Evolutionary conservation across 2,329 filamentous ascomycete species (phyloP).

Genomic region (Aureobasidium subglaciale): DNA sequence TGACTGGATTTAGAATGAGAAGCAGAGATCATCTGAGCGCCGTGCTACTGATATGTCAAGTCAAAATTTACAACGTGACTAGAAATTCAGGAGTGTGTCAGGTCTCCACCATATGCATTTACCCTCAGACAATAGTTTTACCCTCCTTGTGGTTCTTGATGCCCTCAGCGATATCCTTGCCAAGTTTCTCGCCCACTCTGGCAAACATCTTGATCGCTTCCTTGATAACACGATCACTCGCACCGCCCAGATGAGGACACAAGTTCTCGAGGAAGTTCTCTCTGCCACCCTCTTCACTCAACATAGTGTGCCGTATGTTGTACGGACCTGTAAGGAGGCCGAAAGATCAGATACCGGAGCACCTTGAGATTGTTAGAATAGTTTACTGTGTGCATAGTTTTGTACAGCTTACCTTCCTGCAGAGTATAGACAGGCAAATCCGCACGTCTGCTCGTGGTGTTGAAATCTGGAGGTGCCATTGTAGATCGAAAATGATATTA

Average conservation of each 20-base stretch:
- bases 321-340: background rate
- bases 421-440: constrained; percentile 9
- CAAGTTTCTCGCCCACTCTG: constrained; percentile 1
- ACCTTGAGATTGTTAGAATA: no score
- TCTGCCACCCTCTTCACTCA: constrained; percentile 24
- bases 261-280: constrained; percentile 27
- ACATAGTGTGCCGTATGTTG: constrained; percentile 25
- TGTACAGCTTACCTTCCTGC: background rate
- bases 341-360: constrained; percentile 7
- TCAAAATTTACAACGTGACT: no score
- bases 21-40: no score
- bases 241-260: constrained; percentile 10
- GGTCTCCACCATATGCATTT: no score
- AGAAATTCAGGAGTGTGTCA: no score
- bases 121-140: background rate
- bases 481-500: background rate
- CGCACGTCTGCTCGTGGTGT: background rate
- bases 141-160: constrained; percentile 10
- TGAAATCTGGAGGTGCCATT: constrained; percentile 8
- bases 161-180: constrained; percentile 4
- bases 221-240: background rate
- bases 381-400: no score
- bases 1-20: no score
- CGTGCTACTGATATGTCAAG: no score
- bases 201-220: constrained; percentile 8